Base-by-base conservation (phyloP, 2,329 filamentous ascomycete genomes). In the Colletotrichum melonis region DNA sequence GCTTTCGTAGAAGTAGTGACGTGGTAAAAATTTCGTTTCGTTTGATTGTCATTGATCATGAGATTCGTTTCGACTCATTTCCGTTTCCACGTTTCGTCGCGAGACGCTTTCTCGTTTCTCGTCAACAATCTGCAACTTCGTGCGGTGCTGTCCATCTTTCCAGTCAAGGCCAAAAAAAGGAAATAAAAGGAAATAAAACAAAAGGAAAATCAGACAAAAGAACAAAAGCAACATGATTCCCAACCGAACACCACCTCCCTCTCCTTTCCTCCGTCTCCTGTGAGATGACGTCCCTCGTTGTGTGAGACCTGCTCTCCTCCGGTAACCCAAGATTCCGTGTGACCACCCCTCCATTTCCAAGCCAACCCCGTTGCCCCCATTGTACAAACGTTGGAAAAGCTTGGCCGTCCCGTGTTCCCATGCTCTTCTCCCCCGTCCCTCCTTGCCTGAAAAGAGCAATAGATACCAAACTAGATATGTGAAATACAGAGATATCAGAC, bases 381-480 rank as follows among this genome's bases (percentile, higher is more conserved):
- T 69, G 69, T 72, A 74, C 59, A 69, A 71, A 46, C 28, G 32
- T 63, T 38, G 68, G 49, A 65, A 70, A 58, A 58, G 59, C 35
- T 60, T 46, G 56, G 46, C 59, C 69, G 69, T 74, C 55, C 62
- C 57, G 56, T 67, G 60, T 67, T 65, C 55, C 69, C 64, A 52
- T 38, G 35, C 30, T 46, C 26, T 42, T 30, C 56, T 49, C 46
- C 72, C 46, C 16, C 24, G 35, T 55, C 30, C 56, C 60, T 28
- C 59, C 56, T 54, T 35, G 64, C 52, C 46, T 57, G 46, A 59
- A 78, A 77, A 74, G 69, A 69, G 67, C 62, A 74, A 65, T 67
- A 75, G 68, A 75, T 77, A 77, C 76, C 70, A 78, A 75, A 77
- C 55, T 69, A 54, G 69, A 69, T 67, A 74, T 67, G 67, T 71